Conservation (phyloP, 345 rosid genomes). For the Pugionium dolabratum region DNA sequence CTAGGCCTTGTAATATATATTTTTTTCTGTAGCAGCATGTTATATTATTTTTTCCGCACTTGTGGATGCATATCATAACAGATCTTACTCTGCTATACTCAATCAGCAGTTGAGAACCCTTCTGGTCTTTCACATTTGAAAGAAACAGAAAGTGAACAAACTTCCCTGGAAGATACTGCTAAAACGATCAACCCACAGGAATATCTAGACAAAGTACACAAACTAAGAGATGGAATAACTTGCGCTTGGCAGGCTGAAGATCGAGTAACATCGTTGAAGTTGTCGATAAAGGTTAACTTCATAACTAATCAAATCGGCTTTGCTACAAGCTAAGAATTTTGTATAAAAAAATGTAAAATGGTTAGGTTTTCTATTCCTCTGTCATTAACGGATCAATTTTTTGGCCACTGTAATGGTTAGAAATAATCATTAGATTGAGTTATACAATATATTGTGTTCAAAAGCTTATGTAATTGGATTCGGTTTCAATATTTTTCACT, state of each 20-base stretch:
- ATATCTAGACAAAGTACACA: conserved; percentile 65
- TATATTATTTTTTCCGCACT: conserved; percentile 17
- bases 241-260: conserved; percentile 74
- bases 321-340: conserved; percentile 6
- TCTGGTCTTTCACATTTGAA: conserved; percentile 47
- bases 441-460: neutral
- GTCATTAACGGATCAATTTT: conserved; percentile 3
- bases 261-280: conserved; percentile 78
- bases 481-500: neutral
- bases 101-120: conserved; percentile 55
- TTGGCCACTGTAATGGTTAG: neutral
- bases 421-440: neutral
- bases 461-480: neutral
- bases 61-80: conserved; percentile 18
- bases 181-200: conserved; percentile 66
- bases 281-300: conserved; percentile 67
- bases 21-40: conserved; percentile 17
- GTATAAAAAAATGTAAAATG: conserved; percentile 7
- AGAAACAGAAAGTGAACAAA: conserved; percentile 59
- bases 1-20: neutral
- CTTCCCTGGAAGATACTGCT: conserved; percentile 51
- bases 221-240: conserved; percentile 75
- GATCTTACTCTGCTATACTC: conserved; percentile 21
- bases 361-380: neutral
- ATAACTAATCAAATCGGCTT: conserved; percentile 18